phyloP scores from a whole-genome alignment of 768 basidiomycete genomes.

The Nidularia sp. region DNA sequence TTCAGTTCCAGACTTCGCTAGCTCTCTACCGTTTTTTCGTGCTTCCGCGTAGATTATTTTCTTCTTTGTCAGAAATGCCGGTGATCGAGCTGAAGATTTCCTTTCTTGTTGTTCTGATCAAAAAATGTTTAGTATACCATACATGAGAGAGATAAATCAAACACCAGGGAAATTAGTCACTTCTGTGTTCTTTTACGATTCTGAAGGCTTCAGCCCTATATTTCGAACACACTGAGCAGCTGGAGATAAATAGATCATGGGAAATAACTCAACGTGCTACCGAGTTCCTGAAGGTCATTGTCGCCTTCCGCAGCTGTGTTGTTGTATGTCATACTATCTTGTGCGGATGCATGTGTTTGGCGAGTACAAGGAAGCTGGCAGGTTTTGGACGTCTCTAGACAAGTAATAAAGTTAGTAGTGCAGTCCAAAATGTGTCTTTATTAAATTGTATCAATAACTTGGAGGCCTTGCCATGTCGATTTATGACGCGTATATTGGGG shows the following conservation, averaged over 20 bases:
- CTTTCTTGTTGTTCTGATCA: slow-evolving; percentile 9
- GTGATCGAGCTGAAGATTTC: slow-evolving; percentile 10
- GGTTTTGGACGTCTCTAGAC: too few species aligned
- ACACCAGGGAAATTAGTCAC: background rate
- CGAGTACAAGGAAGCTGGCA: too few species aligned
- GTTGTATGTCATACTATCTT: too few species aligned
- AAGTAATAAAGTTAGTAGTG: too few species aligned
- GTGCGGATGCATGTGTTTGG: too few species aligned
- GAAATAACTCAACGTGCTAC: too few species aligned
- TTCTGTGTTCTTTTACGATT: slow-evolving; percentile 5
- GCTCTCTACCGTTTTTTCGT: slow-evolving; percentile 21
- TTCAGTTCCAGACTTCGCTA: slow-evolving; percentile 20
- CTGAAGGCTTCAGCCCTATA: background rate
- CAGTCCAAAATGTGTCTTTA: too few species aligned
- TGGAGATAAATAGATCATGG: background rate
- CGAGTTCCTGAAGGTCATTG: too few species aligned
- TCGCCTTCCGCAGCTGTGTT: too few species aligned
- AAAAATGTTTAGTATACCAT: background rate
- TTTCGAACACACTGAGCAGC: background rate
- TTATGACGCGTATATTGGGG: too few species aligned
- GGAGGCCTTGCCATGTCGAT: too few species aligned
- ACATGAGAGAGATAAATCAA: background rate
- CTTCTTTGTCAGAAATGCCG: slow-evolving; percentile 24
- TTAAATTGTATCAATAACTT: too few species aligned
- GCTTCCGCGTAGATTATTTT: slow-evolving; percentile 27